phyloP scores from a whole-genome alignment of 1,284 basidiomycete genomes.

The Tranzscheliella williamsii region DNA sequence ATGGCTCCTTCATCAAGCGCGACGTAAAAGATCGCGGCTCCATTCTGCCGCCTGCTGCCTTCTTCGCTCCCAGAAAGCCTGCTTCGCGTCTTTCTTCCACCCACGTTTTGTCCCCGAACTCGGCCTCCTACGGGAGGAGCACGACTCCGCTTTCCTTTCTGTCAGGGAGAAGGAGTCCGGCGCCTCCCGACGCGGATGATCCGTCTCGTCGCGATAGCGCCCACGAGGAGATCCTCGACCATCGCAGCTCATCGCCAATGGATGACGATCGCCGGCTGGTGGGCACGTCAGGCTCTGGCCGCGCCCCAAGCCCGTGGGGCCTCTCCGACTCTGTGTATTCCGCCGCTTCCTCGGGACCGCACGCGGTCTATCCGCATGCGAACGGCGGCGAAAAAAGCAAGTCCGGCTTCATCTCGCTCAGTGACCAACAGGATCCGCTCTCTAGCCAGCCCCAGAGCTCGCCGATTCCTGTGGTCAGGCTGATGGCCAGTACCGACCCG shows the following conservation, averaged over 20 bases:
- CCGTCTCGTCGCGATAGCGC: not conserved
- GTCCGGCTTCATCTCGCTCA: not conserved
- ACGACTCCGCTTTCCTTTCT: slow-evolving; percentile 23
- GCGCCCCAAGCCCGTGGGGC: slow-evolving; percentile 19
- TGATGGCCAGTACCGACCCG: slow-evolving; percentile 33
- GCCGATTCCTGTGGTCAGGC: slow-evolving; percentile 18
- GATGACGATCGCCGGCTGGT: no score
- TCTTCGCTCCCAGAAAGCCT: slow-evolving; percentile 43
- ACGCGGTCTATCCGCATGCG: no score
- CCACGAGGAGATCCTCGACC: slow-evolving; percentile 6
- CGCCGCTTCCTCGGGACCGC: slow-evolving; percentile 1
- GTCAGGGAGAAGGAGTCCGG: not conserved
- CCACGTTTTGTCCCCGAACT: slow-evolving; percentile 7
- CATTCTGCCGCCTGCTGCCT: slow-evolving; percentile 45
- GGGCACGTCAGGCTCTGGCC: no score
- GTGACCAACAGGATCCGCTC: not conserved
- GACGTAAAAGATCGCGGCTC: slow-evolving; percentile 20
- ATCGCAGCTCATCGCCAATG: slow-evolving; percentile 1
- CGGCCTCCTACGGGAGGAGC: slow-evolving; percentile 3
- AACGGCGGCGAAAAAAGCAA: not conserved
- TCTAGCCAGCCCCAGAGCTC: not conserved
- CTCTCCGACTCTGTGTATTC: slow-evolving; percentile 3
- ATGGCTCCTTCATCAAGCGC: slow-evolving; percentile 20
- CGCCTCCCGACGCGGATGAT: not conserved
- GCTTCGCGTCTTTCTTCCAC: slow-evolving; percentile 14